Base-by-base conservation (phyloP, 2,329 filamentous ascomycete species). In the Gaeumannomyces tritici region DNA sequence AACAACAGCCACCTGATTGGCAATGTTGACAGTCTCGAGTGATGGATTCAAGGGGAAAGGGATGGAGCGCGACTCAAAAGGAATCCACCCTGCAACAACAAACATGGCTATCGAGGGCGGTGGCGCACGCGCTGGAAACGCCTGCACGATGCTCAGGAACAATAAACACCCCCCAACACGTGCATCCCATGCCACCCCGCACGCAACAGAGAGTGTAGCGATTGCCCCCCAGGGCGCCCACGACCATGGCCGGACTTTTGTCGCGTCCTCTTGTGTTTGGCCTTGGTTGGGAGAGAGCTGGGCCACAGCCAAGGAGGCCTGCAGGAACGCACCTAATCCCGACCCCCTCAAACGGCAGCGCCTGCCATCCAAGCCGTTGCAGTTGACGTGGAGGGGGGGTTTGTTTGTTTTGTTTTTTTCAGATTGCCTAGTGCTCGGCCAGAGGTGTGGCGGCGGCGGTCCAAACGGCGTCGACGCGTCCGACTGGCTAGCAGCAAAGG, bases 361-460 rank as follows among this genome's bases (percentile, higher is more conserved):
- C 31, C 31, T 59, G 31, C 21, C 35, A 26, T 26, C 35, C 57
- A 35, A 4, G 31, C 21, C 18, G 18, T 11, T 51, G 57, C n/a
- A 12, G 35, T 24, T 59, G 31, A 21, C 35, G 57, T 29, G 28
- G 55, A 51, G 58, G 54, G 29, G 42, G 59, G 33, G 26, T 59
- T 61, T 63, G 62, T 63, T 63, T 63, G 35, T 63, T 63, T 63
- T 63, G 62, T 47, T 61, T 57, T 47, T 61, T 57, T 60, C 42
- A 57, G 57, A 35, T 42, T 35, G 54, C 35, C 21, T 9, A n/a
- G 13, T 4, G 29, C 29, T 33, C 29, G 21, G 29, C 24, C n/a
- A 13, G 54, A 63, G 31, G 42, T 57, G 28, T 55, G 57, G 27
- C 51, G 31, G 29, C 47, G 31, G 59, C 57, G 57, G 51, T 55